A percentile compares a stretch with the other conserved stretches of the same genome.
These are phyloP conservation scores for Poa annua DNA, from an alignment of 176 grass and related monocot species.

Conservation along the genomic window DNA sequence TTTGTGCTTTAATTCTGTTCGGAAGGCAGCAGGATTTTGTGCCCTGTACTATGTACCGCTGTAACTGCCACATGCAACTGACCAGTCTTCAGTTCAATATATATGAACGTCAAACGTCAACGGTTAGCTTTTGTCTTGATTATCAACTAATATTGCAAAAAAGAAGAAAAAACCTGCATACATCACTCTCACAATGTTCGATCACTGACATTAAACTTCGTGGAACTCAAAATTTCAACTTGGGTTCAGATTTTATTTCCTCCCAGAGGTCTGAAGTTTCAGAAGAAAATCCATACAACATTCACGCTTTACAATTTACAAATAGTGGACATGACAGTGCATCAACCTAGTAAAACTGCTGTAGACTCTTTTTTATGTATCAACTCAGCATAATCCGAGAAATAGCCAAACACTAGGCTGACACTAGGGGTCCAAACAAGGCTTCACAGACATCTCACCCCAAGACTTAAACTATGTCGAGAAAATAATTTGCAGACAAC, in stretches of 20 bases:
- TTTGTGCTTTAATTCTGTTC: neutral
- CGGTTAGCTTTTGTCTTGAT: neutral
- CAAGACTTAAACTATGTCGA: constrained; percentile 19
- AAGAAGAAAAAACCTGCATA: neutral
- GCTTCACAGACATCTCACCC: constrained; percentile 7
- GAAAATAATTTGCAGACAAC: constrained; percentile 7
- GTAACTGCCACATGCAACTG: constrained; percentile 12
- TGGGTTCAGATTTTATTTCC: constrained; percentile 29
- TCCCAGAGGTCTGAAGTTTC: neutral
- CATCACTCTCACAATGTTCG: neutral
- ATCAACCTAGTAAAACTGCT: constrained; percentile 36
- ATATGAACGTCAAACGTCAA: neutral
- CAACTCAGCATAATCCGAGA: constrained; percentile 39
- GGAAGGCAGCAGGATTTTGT: constrained; percentile 13
- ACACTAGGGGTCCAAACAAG: neutral
- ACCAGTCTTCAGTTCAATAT: neutral
- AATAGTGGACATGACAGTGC: constrained; percentile 16
- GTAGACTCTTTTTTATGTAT: constrained; percentile 30
- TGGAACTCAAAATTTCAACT: neutral
- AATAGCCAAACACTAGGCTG: constrained; percentile 17
- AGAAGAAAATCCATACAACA: constrained; percentile 34
- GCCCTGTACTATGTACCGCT: constrained; percentile 15
- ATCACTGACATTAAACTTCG: neutral
- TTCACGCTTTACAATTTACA: constrained; percentile 58
- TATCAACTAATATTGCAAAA: neutral